Evolutionary conservation across 805 yeast genomes (phyloP).

Genomic region (Zygosaccharomyces kombuchaensis): DNA sequence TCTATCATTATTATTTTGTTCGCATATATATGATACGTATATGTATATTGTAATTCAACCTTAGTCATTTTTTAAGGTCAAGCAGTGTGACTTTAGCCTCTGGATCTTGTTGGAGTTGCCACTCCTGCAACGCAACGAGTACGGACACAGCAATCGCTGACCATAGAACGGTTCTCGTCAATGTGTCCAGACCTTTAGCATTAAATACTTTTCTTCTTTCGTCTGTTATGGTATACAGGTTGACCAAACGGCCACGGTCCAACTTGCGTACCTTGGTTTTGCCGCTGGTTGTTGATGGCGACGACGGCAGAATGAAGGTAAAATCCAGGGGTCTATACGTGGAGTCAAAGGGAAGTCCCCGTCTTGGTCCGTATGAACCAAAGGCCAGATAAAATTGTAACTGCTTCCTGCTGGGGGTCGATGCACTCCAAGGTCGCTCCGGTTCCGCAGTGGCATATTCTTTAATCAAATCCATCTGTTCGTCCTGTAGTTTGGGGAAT

Average conservation of each 20-base stretch:
- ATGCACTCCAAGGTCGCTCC: conserved; percentile 51
- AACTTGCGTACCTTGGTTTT: conserved; percentile 26
- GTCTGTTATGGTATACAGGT: conserved; percentile 10
- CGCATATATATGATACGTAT: conserved; percentile 4
- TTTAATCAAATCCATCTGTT: conserved; percentile 21
- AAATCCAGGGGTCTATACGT: conserved; percentile 48
- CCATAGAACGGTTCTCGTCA: conserved; percentile 51
- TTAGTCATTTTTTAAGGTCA: background rate
- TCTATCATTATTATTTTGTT: background rate
- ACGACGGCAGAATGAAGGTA: conserved; percentile 42
- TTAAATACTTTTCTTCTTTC: conserved; percentile 25
- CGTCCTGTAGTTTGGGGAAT: conserved; percentile 12
- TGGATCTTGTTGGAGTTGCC: conserved; percentile 42
- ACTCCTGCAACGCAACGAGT: conserved; percentile 54
- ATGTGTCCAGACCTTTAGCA: conserved; percentile 46
- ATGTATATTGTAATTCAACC: conserved; percentile 1
- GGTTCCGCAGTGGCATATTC: conserved; percentile 23
- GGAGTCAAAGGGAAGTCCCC: conserved; percentile 44
- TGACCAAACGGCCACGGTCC: conserved; percentile 17
- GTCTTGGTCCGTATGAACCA: conserved; percentile 70
- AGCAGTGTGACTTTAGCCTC: conserved; percentile 33
- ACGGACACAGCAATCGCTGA: conserved; percentile 44
- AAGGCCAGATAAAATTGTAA: conserved; percentile 59
- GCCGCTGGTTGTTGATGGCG: conserved; percentile 11
- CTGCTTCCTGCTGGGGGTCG: conserved; percentile 48